These are phyloP conservation scores for Aspergillus kassunensis DNA, from an alignment of 495 filamentous ascomycete species.

Conservation along the genomic window DNA sequence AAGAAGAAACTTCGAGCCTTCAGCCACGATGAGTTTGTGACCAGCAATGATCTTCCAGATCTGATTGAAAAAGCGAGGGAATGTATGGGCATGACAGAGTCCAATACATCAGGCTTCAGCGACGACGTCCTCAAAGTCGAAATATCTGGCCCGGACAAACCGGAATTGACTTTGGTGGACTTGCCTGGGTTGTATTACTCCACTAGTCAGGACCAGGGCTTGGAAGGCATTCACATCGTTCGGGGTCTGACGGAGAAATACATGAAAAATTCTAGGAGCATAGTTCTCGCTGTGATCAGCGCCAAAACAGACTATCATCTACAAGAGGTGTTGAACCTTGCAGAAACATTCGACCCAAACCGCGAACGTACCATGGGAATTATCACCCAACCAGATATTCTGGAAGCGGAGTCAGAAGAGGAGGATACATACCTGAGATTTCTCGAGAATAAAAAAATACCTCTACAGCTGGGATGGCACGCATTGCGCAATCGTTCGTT, in stretches of 20 bases:
- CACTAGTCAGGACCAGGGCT: slow-evolving; percentile 29
- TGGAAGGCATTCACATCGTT: slow-evolving; percentile 41
- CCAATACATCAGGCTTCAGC: slow-evolving; percentile 41
- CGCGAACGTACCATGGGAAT: slow-evolving; percentile 51
- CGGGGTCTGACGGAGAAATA: slow-evolving; percentile 52
- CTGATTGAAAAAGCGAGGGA: slow-evolving; percentile 47
- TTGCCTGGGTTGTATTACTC: slow-evolving; percentile 58
- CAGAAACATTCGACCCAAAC: slow-evolving; percentile 35
- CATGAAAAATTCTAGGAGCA: slow-evolving; percentile 52
- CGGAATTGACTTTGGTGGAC: slow-evolving; percentile 64
- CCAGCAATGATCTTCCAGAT: slow-evolving; percentile 28
- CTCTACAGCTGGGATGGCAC: slow-evolving; percentile 66
- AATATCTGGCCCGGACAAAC: slow-evolving; percentile 53
- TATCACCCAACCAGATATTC: slow-evolving; percentile 46
- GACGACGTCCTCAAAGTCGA: slow-evolving; percentile 62
- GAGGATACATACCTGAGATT: slow-evolving; percentile 52
- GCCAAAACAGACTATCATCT: slow-evolving; percentile 48
- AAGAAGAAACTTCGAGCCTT: slow-evolving; percentile 12
- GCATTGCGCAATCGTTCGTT: slow-evolving; percentile 58
- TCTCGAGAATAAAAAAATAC: slow-evolving; percentile 56
- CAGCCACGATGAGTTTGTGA: slow-evolving; percentile 8
- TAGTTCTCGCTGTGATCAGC: slow-evolving; percentile 61
- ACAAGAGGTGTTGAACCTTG: slow-evolving; percentile 46
- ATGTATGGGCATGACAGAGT: slow-evolving; percentile 44
- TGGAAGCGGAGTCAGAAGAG: slow-evolving; percentile 26